Evolutionary conservation across 331 rosid genomes (phyloP), one percentile per base, ranked within the genome.

Genomic region (Arachis monticola): DNA sequence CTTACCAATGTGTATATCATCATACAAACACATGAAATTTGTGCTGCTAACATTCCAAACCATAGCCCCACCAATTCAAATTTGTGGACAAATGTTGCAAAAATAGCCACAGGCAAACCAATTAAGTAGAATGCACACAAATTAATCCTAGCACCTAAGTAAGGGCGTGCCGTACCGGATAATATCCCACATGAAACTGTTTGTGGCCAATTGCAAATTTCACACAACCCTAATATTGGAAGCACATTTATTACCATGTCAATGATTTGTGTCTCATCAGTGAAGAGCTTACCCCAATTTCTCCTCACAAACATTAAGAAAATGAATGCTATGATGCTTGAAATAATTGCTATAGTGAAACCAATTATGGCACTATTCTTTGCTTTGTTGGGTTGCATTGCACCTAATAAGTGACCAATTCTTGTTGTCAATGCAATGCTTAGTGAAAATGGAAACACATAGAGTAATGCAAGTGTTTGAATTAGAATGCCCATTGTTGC

Each of bases 401-500:
- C 92, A 3, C 99, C 99, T 53, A 94, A 31, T 0, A 96, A 82
- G 14, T 87, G 91, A 1, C 99, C 99, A 0, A 92, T 82, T 12
- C 99, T 81, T 0, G 97, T 94, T 0, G 99, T 86, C 58, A 94
- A 46, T 11, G 89, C 94, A 0, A 67, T 51, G 14, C 91, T 87
- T 0, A 94, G 41, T 0, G 97, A 87, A 52, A 67, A 87, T 0
- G 99, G 97, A 64, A 94, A 79, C 4, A 83, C 82, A 46, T 94
- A 94, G 40, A 94, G 72, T 60, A 94, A 68, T 3, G 97, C 97
- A 0, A 95, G 92, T 64, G 99, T 92, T 75, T 94, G 99, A 56
- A 94, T 90, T 0, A 94, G 91, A 32, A 94, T 94, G 0, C 99
- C 99, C 99, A 94, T 94, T 0, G 99, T 89, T 1, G 97, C 92